Evolutionary conservation across 305 asterid genomes (phyloP), one percentile per base, ranked within the genome.

Genomic region (Fraxinus velutina): DNA sequence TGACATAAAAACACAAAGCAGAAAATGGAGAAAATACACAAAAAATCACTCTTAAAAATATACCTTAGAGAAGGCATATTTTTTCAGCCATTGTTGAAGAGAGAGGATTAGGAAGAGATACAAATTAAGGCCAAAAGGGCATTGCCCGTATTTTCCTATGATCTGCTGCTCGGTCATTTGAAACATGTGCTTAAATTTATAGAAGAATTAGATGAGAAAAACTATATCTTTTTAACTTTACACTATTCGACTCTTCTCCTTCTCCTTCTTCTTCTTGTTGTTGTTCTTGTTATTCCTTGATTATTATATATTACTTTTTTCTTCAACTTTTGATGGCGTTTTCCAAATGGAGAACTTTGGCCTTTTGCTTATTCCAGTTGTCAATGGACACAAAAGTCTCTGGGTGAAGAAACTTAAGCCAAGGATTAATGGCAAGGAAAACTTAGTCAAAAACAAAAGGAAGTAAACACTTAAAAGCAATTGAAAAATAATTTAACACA

Each of bases 61-160:
- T 17, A 52, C 52, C 73, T 77, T 82, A 7, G 74, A 52, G 42
- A 68, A 68, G 42, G 73, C 52, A 64, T 6, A 24, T 77, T 71
- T 71, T 37, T 77, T 32, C 75, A 74, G 79, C 76, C 64, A 80
- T 78, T 36, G 81, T 80, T 73, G 62, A 78, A 33, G 19, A 57
- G 74, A 24, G 30, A 66, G 17, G 34, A 27, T 12, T 12, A 10
- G 17, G 37, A 24, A 66, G 17, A 66, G 73, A 66, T 6, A 5
- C 15, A 62, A 17, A 21, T 37, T 12, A 30, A 36, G 5, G 47
- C 13, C 1, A 29, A 55, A 74, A 73, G 42, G 44, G 29, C 73
- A 72, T 50, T 52, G 55, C 19, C 36, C 15, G 29, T 37, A 22
- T 24, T 24, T 27, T 24, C 68, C 15, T 68, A 15, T 29, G 10